Conservation (phyloP, 441 rosid species). For the Manihot esculenta region DNA sequence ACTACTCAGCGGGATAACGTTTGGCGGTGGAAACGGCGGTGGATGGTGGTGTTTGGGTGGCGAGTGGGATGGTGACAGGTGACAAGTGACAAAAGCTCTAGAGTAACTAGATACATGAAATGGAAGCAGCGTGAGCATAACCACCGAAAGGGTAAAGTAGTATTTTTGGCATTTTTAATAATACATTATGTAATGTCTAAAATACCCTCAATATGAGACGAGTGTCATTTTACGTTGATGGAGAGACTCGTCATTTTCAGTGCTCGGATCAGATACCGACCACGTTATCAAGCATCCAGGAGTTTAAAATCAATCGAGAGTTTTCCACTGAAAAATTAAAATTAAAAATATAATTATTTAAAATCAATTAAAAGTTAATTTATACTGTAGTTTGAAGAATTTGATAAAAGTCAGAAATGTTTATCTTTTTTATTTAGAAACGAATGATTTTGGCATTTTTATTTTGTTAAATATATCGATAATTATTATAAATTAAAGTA, state of each 20-base stretch:
- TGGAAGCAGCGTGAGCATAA: background rate
- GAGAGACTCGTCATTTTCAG: background rate
- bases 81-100: background rate
- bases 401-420: too few relatives aligned
- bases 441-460: too few relatives aligned
- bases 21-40: background rate
- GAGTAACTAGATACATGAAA: background rate
- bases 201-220: background rate
- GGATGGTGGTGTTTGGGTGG: background rate
- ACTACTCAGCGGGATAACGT: background rate
- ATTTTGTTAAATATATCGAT: too few relatives aligned
- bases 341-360: too few relatives aligned
- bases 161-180: too few relatives aligned
- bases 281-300: background rate
- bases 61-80: background rate
- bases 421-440: too few relatives aligned
- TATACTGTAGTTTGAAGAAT: too few relatives aligned
- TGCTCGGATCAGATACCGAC: too few relatives aligned
- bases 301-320: background rate
- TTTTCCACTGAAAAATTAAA: background rate
- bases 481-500: too few relatives aligned
- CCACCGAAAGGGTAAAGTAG: slow-evolving; percentile 6
- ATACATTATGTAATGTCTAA: background rate
- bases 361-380: too few relatives aligned
- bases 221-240: too few relatives aligned